Base-by-base conservation (phyloP, 345 rosid species). In the Sonneratia alba region DNA sequence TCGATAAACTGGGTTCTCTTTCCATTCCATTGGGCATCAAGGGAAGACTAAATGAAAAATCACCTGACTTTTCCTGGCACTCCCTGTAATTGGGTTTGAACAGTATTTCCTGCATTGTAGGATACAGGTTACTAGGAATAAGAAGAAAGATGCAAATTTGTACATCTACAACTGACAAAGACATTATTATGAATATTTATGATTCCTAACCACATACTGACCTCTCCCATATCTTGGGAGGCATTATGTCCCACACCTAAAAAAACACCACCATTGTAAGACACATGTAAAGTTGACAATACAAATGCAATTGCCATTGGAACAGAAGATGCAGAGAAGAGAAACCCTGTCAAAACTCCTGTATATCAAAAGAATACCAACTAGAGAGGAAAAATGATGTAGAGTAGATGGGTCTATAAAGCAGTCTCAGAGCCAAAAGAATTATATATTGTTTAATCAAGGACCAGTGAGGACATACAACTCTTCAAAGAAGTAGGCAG, bases 51-150 rank as follows among this genome's bases (percentile, higher is more conserved):
- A 51, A 66, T 16, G 49, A 53, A 67, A 61, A 27, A n/a, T 55
- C 75, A 89, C 97, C 97, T 85, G 97, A 87, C 73, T 81, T 88
- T 69, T 88, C 92, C 24, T 78, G 81, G 32, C 81, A 83, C 66
- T 84, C 83, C 36, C 80, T 79, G 69, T 81, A 84, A 76, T 85
- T 81, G 10, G 97, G 82, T 82, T 89, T 86, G 76, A 91, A 87
- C 76, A 89, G 79, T 73, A 86, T 70, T 75, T 87, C 87, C 98
- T 91, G 90, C 83, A 80, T 67, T 32, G 37, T 11, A 66, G n/a
- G 48, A 65, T 56, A 66, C 24, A 32, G 14, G 45, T 19, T 16
- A 18, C n/a, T 11, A 10, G 4, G 66, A 10, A 34, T 11, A 6
- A 27, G 49, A 57, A n/a, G 34, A 61, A 12, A 24, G 14, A 61